Conservation (phyloP, 2,329 filamentous ascomycete species). For the Monilinia vaccinii-corymbosi region DNA sequence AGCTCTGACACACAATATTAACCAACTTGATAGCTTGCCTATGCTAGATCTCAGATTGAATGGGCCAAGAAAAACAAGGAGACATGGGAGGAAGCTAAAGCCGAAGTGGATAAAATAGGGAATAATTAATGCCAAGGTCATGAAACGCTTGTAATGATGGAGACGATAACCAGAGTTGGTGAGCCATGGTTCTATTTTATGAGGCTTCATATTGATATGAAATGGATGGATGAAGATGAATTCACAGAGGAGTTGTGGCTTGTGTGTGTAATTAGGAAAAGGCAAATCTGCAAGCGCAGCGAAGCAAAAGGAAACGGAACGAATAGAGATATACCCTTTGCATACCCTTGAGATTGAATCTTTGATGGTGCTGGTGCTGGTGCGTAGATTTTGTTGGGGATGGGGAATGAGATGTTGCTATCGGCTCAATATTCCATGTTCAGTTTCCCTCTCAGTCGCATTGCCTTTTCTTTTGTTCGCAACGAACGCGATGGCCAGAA, state of each 20-base stretch:
- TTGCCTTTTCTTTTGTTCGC: no score
- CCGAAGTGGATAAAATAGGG: slow-evolving; percentile 61
- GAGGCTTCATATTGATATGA: slow-evolving; percentile 12
- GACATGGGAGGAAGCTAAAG: slow-evolving; percentile 64
- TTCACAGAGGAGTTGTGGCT: background rate
- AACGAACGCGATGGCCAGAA: no score
- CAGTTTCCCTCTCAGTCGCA: no score
- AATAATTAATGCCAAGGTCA: slow-evolving; percentile 24
- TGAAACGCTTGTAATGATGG: background rate
- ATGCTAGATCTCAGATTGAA: slow-evolving; percentile 63
- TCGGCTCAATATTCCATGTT: no score
- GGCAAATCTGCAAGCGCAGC: background rate
- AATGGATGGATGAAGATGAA: background rate
- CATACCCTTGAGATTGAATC: background rate
- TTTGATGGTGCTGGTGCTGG: background rate
- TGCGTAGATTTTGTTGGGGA: background rate
- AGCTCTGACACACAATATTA: background rate
- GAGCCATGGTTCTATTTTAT: slow-evolving; percentile 6
- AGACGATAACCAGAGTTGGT: background rate
- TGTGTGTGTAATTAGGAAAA: background rate
- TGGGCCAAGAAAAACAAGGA: slow-evolving; percentile 67
- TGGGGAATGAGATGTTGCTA: background rate
- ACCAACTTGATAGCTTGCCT: slow-evolving; percentile 47
- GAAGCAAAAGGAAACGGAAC: background rate
- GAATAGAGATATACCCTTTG: slow-evolving; percentile 9